These are phyloP conservation scores for Lyophyllum shimeji DNA, from an alignment of 768 basidiomycete genomes.

Conservation along the genomic window DNA sequence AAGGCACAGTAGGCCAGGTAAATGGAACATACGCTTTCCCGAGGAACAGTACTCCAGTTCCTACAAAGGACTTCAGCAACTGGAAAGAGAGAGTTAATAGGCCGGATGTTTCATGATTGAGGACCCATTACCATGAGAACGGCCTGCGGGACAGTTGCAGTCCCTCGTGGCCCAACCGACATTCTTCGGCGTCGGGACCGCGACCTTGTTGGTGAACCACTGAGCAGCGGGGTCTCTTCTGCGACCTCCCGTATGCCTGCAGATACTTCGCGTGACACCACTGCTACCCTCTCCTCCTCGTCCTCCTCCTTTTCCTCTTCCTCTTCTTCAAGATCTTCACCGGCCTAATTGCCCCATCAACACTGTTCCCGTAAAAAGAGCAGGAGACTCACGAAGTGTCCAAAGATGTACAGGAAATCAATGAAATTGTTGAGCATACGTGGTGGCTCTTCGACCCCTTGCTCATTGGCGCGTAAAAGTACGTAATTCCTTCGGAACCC, in stretches of 20 bases:
- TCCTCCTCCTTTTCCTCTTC: constrained; percentile 80
- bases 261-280: constrained; percentile 11
- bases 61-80: constrained; percentile 92
- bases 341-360: constrained; percentile 54
- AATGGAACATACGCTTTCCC: constrained; percentile 76
- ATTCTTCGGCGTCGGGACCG: constrained; percentile 51
- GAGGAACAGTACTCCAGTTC: constrained; percentile 93
- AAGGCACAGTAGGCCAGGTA: constrained; percentile 2
- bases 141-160: constrained; percentile 89
- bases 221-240: constrained; percentile 62
- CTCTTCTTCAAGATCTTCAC: constrained; percentile 88
- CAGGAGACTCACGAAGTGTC: constrained; percentile 80
- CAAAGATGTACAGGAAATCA: constrained; percentile 92
- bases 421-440: constrained; percentile 82
- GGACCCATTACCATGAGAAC: constrained; percentile 72
- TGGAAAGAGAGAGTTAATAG: constrained; percentile 26
- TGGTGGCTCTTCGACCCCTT: constrained; percentile 59
- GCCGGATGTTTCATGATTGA: neutral
- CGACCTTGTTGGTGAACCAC: constrained; percentile 42
- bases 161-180: constrained; percentile 70
- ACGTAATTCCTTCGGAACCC: constrained; percentile 93
- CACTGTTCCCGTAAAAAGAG: neutral
- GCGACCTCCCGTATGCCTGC: constrained; percentile 26
- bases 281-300: constrained; percentile 43
- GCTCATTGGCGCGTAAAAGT: constrained; percentile 66